Percentiles rank a stretch among this genome's conserved stretches.
Conservation (phyloP, 1,139 yeast species). For the Hemisphaericaspora xylofermentans region DNA sequence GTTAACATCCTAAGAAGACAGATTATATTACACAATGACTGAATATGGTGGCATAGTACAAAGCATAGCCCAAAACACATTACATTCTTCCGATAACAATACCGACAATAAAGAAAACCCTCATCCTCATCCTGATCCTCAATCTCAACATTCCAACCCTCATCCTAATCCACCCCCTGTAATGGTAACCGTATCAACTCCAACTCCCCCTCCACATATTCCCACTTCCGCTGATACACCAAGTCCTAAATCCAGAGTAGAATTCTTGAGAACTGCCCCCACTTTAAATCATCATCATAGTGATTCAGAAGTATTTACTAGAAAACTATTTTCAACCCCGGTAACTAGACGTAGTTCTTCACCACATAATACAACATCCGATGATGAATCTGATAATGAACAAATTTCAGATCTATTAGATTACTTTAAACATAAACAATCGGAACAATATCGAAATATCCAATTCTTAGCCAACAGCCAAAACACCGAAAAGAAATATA, state of each 20-base stretch:
- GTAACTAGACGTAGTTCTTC: not conserved
- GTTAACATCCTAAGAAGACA: too few species aligned
- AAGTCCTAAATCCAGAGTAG: not conserved
- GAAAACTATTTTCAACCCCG: not conserved
- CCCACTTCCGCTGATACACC: not conserved
- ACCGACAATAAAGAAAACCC: too few species aligned
- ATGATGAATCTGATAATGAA: conserved; percentile 2
- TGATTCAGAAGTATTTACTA: not conserved
- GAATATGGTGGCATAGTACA: not conserved
- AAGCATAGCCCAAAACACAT: not conserved
- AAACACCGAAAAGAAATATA: conserved; percentile 8
- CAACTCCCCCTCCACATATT: not conserved
- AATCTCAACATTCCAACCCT: not conserved
- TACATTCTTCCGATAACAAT: too few species aligned
- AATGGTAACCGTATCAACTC: not conserved
- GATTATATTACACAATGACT: too few species aligned
- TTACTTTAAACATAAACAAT: conserved; percentile 17
- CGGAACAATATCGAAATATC: conserved; percentile 24
- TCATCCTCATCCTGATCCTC: not conserved
- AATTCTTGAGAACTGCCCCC: conserved; percentile 3
- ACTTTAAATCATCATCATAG: not conserved
- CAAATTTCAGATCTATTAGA: conserved; percentile 19
- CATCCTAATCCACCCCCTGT: not conserved
- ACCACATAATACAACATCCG: not conserved
- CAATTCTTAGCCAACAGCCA: conserved; percentile 10